phyloP scores from a whole-genome alignment of 2,329 filamentous ascomycete genomes.

The Diplodia sapinea region DNA sequence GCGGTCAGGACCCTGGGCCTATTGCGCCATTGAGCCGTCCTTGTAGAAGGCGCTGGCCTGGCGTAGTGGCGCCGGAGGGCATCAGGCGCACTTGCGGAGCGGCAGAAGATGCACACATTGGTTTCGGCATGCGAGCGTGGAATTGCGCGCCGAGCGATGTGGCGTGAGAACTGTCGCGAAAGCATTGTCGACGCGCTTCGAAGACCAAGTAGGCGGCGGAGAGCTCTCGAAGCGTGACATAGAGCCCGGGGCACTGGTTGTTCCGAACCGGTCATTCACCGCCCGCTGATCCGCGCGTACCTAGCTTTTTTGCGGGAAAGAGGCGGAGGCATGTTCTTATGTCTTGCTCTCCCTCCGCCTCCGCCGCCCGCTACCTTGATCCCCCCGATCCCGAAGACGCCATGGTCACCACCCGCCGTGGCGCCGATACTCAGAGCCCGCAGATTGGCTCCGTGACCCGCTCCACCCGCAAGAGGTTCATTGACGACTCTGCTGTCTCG shows the following conservation, averaged over 20 bases:
- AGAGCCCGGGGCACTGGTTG: background rate
- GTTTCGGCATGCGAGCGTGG: background rate
- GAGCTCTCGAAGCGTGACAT: background rate
- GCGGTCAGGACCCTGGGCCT: background rate
- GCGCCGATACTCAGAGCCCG: conserved; percentile 29
- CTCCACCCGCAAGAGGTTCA: conserved; percentile 25
- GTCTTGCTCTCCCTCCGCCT: conserved; percentile 40
- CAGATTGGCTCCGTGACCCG: conserved; percentile 17
- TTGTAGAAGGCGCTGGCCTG: conserved; percentile 10
- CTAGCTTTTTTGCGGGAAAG: conserved; percentile 19
- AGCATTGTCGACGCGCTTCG: conserved; percentile 5
- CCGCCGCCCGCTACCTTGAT: conserved; percentile 1
- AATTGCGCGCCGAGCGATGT: background rate
- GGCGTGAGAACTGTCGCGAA: background rate
- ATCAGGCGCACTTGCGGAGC: background rate
- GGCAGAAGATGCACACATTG: conserved; percentile 23
- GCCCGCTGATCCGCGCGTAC: conserved; percentile 8
- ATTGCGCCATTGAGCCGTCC: background rate
- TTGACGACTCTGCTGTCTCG: conserved; percentile 21
- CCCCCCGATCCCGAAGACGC: conserved; percentile 32
- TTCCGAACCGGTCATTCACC: conserved; percentile 12
- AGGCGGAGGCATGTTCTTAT: too few species aligned
- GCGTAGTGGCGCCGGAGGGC: conserved; percentile 2
- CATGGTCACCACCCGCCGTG: conserved; percentile 31
- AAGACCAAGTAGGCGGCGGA: background rate